Base-by-base conservation (phyloP, 805 yeast genomes). In the Sugiyamaella americana region DNA sequence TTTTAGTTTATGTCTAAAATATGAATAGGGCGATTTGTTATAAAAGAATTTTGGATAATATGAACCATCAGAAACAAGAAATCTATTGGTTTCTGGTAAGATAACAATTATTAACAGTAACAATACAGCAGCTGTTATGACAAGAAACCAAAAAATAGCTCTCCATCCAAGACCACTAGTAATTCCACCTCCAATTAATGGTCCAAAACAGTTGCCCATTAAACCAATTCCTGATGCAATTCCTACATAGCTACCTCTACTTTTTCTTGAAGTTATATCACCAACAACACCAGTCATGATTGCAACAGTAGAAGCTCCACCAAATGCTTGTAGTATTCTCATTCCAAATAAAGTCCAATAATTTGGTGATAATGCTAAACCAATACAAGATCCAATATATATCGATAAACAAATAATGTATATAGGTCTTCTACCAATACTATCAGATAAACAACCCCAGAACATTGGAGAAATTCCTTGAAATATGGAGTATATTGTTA, bases 401-500 rank as follows among this genome's bases (percentile, higher is more conserved):
- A 80, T 66, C 0, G 72, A 11, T 22, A 84, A 60, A 30, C 87
- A 80, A 3, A 65, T 43, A 24, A 84, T 44, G 17, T 82, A 68
- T 0, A 82, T 70, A 0, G 93, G 88, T 41, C 95, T 66, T 56
- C 95, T 73, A 0, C 96, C 96, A 40, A 73, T 65, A 2, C 68
- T 59, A 59, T 87, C 96, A 0, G 91, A 84, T 20, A 85, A 56
- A 3, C 79, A 71, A 0, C 88, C 82, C 60, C 82, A 72, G n/a
- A 85, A 58, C 0, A 83, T 73, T 0, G 96, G 96, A 0, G 84
- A 65, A 0, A 85, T 46, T 1, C 94, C 95, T 63, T 87, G 96
- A 43, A 83, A 74, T 11, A 84, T 60, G 40, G 84, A 72, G 57
- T 87, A 87, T 0, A 85, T 80, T 1, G 87, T 88, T 23, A 88